Conservation (phyloP, 108 stramenopile species). For the Nannochloropsis oceanica region DNA sequence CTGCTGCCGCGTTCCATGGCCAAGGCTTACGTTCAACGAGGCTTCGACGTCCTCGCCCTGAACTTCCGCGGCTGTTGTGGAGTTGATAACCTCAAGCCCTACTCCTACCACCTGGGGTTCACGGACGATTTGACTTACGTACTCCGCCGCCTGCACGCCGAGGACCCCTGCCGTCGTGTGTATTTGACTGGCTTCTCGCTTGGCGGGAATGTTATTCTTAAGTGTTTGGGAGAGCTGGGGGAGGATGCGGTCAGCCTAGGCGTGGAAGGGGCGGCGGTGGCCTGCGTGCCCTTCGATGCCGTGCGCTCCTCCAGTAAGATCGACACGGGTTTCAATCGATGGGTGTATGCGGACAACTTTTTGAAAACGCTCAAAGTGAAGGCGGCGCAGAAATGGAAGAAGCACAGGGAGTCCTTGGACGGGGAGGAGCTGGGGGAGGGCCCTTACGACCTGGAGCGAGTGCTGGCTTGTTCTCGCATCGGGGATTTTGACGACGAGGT, state of each 20-base stretch:
- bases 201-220: slow-evolving; percentile 73
- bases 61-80: slow-evolving; percentile 75
- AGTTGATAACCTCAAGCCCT: slow-evolving; percentile 40
- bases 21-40: slow-evolving; percentile 9
- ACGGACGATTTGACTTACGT: slow-evolving; percentile 62
- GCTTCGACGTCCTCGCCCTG: slow-evolving; percentile 38
- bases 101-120: slow-evolving; percentile 74
- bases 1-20: slow-evolving; percentile 21
- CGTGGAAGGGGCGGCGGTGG: slow-evolving; percentile 59
- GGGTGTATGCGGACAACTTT: slow-evolving; percentile 24
- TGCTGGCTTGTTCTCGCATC: background rate
- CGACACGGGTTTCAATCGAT: slow-evolving; percentile 49
- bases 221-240: slow-evolving; percentile 52
- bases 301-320: slow-evolving; percentile 31
- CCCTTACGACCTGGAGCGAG: slow-evolving; percentile 3
- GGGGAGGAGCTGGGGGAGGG: background rate
- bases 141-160: slow-evolving; percentile 21
- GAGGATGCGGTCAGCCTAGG: slow-evolving; percentile 15
- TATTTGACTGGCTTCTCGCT: slow-evolving; percentile 69
- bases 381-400: background rate
- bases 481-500: slow-evolving; percentile 23
- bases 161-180: slow-evolving; percentile 39
- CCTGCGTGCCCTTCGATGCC: slow-evolving; percentile 62
- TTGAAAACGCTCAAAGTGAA: slow-evolving; percentile 11
- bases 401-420: background rate